These are phyloP conservation scores for Aspergillus quadricinctus DNA, from an alignment of 2,329 filamentous ascomycete genomes.

Conservation along the genomic window DNA sequence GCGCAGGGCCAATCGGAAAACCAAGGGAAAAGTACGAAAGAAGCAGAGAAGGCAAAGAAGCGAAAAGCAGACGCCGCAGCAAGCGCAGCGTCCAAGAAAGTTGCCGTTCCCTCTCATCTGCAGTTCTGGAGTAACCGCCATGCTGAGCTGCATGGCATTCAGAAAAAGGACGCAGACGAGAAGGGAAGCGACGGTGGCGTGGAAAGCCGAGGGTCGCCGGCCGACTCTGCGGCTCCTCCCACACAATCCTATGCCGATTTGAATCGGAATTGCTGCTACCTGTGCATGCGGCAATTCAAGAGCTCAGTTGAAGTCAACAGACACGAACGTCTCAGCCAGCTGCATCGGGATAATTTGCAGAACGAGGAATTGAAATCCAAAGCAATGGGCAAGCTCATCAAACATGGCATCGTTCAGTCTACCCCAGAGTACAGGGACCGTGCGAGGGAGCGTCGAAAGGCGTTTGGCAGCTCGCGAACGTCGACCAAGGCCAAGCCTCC, in stretches of 20 bases:
- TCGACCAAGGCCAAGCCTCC: slow-evolving; percentile 17
- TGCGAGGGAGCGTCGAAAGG: slow-evolving; percentile 42
- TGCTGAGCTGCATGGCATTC: slow-evolving; percentile 59
- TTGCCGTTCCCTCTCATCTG: slow-evolving; percentile 59
- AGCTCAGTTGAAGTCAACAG: slow-evolving; percentile 51
- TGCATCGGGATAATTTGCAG: slow-evolving; percentile 54
- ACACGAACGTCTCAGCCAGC: slow-evolving; percentile 56
- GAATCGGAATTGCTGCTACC: slow-evolving; percentile 55
- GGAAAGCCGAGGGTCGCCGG: slow-evolving; percentile 23
- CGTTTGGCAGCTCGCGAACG: slow-evolving; percentile 35
- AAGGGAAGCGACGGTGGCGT: slow-evolving; percentile 13
- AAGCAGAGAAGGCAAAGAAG: slow-evolving; percentile 44
- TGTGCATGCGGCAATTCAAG: slow-evolving; percentile 59
- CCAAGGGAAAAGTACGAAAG: slow-evolving; percentile 33
- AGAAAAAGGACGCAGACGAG: slow-evolving; percentile 29
- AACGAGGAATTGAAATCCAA: slow-evolving; percentile 45
- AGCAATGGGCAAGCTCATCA: slow-evolving; percentile 40
- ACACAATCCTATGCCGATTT: slow-evolving; percentile 59
- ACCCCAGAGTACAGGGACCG: slow-evolving; percentile 44
- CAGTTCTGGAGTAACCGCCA: slow-evolving; percentile 70
- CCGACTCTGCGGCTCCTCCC: slow-evolving; percentile 31
- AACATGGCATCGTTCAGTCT: slow-evolving; percentile 37
- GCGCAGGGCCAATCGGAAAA: slow-evolving; percentile 13
- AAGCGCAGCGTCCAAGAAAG: slow-evolving; percentile 35
- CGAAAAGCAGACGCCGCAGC: slow-evolving; percentile 42